Evolutionary conservation across 75 land plant genomes (phyloP), one percentile per base, ranked within the genome.

Genomic region (Chamaecyparis obtusa): DNA sequence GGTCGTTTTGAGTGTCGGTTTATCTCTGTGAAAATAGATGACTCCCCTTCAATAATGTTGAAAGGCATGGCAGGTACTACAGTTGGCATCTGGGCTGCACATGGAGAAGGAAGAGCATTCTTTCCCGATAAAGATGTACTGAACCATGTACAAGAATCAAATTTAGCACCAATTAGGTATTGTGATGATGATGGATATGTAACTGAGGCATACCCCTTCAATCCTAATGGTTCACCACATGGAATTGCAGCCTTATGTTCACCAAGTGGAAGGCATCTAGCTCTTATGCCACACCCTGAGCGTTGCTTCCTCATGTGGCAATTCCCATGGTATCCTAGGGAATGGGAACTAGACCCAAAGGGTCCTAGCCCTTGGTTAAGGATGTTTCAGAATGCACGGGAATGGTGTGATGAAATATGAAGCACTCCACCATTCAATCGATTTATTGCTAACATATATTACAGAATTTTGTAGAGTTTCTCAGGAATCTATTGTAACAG

Each of bases 251-350:
- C 99, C 2, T 82, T 98, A 72, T 98, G 99, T 93, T 98, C 99
- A n/a, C 96, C 96, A 15, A 95, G 96, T 90, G 99, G 99, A 17
- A 88, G 99, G 83, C 99, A 98, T 90, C 92, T 98, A 74, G 99
- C 99, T 9, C 92, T 98, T 94, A 98, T 98, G 99, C 99, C 99
- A 64, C 99, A 98, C 87, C 99, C 99, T 1, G 99, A 98, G 87
- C 95, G 99, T 8, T 98, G 99, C 87, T 98, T 96, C 92, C 86
- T 95, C 84, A 95, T 98, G 98, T 96, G 98, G 99, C 99, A 98
- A 87, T 98, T 93, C 85, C 99, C 99, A 0, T 98, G 99, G 99
- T 96, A 94, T 85, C 99, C 99, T 3, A 95, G 88, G 88, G 90
- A 92, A 6, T 98, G 99, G 99, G 87, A 89, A 43, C 88, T 96